Conservation (phyloP, 1,139 yeast genomes). For the Yamadazyma triangularis region DNA sequence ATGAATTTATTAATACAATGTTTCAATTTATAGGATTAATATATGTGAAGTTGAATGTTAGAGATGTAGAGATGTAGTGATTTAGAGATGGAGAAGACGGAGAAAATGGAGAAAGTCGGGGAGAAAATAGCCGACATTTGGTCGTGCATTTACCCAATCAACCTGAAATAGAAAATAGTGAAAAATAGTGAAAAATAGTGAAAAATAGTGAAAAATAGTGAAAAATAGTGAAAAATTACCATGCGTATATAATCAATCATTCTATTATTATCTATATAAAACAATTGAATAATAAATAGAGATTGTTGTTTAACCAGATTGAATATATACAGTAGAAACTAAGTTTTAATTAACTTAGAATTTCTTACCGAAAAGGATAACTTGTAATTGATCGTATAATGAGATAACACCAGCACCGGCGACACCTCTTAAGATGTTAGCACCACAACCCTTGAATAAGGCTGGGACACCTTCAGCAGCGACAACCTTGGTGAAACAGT, state of each 20-base stretch:
- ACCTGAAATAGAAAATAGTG: too few relatives aligned
- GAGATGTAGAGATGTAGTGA: too few relatives aligned
- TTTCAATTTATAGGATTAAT: too few relatives aligned
- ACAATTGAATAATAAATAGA: constrained; percentile 9
- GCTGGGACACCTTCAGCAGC: constrained; percentile 50
- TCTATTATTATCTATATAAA: constrained; percentile 9
- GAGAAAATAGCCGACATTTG: too few relatives aligned
- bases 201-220: neutral
- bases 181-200: too few relatives aligned
- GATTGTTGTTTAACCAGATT: constrained; percentile 3
- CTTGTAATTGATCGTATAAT: constrained; percentile 51
- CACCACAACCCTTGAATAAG: constrained; percentile 54
- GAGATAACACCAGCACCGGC: constrained; percentile 56
- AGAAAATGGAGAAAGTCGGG: too few relatives aligned
- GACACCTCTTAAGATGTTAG: constrained; percentile 56
- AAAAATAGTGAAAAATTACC: neutral
- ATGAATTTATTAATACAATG: constrained; percentile 1
- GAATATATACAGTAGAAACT: constrained; percentile 17
- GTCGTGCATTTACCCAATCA: too few relatives aligned
- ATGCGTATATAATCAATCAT: constrained; percentile 7
- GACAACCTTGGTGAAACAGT: constrained; percentile 45
- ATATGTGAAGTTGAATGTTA: too few relatives aligned
- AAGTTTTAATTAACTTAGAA: constrained; percentile 20
- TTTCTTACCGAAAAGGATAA: constrained; percentile 48
- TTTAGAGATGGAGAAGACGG: too few relatives aligned